phyloP scores from a whole-genome alignment of 2,329 filamentous ascomycete species.

The Fusarium burgessii region DNA sequence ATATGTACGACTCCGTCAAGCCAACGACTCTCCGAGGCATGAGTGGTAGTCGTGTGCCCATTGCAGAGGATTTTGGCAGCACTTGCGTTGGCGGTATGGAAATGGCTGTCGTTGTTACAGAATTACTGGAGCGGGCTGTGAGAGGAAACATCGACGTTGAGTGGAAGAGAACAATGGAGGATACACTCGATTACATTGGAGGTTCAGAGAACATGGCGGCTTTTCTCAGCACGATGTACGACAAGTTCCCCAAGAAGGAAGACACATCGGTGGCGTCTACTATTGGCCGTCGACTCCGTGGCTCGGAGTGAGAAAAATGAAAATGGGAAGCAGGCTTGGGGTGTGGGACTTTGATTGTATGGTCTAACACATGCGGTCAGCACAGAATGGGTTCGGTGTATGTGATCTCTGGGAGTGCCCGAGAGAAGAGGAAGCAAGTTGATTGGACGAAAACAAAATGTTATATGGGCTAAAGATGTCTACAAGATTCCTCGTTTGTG shows the following conservation, averaged over 20 bases:
- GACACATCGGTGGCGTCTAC: background rate
- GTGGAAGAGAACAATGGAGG: conserved; percentile 14
- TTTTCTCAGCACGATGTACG: conserved; percentile 14
- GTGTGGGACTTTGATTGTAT: background rate
- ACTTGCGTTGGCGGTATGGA: conserved; percentile 25
- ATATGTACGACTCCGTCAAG: background rate
- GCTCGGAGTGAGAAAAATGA: background rate
- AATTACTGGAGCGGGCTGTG: conserved; percentile 8
- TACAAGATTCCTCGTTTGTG: background rate
- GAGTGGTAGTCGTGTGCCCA: conserved; percentile 13
- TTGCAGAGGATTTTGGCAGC: conserved; percentile 8
- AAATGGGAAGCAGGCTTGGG: background rate
- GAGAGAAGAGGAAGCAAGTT: background rate
- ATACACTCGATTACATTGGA: conserved; percentile 22
- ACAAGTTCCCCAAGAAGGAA: conserved; percentile 8
- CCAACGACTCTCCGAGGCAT: conserved; percentile 14
- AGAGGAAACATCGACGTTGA: background rate
- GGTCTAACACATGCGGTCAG: background rate
- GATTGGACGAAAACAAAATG: background rate
- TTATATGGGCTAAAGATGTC: background rate
- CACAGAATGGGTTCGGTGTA: background rate
- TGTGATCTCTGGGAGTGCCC: background rate
- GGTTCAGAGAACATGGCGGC: conserved; percentile 22
- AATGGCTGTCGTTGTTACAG: conserved; percentile 24
- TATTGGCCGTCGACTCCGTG: conserved; percentile 20